Evolutionary conservation across 2,329 filamentous ascomycete species (phyloP).

Genomic region (Geoglossum cookeanum): DNA sequence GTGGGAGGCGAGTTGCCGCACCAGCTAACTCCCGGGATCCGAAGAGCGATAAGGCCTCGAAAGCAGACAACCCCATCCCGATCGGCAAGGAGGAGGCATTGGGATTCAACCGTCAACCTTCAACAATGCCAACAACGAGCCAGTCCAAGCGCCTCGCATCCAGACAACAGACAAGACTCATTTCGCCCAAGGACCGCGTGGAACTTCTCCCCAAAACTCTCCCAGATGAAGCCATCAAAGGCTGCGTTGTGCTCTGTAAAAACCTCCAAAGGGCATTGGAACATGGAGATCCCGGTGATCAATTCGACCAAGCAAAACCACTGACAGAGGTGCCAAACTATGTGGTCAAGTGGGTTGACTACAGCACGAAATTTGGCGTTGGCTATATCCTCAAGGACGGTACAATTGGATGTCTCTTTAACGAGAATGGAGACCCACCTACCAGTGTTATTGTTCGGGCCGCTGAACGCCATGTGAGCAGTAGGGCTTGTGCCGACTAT

Average conservation of each 20-base stretch:
- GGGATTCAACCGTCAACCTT: background rate
- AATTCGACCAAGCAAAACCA: slow-evolving; percentile 25
- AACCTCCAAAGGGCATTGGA: background rate
- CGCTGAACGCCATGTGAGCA: slow-evolving; percentile 23
- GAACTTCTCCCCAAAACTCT: background rate
- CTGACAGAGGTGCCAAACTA: slow-evolving; percentile 34
- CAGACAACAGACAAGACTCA: background rate
- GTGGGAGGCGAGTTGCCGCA: background rate
- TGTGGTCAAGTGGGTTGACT: slow-evolving; percentile 34
- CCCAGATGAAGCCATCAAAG: background rate
- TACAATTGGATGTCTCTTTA: slow-evolving; percentile 30
- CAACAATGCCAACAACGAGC: background rate
- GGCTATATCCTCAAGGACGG: slow-evolving; percentile 32
- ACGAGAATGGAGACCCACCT: slow-evolving; percentile 24
- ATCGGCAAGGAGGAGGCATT: background rate
- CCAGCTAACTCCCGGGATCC: background rate
- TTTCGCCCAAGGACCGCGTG: background rate
- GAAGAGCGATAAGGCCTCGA: background rate
- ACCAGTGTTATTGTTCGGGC: slow-evolving; percentile 27
- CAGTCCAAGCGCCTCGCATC: background rate
- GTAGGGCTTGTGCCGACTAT: slow-evolving; percentile 31
- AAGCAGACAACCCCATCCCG: background rate
- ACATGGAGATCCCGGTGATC: background rate
- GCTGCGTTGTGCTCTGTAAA: background rate
- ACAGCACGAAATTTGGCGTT: slow-evolving; percentile 31